phyloP scores from a whole-genome alignment of 805 yeast species.

The Kodamaea laetipori region DNA sequence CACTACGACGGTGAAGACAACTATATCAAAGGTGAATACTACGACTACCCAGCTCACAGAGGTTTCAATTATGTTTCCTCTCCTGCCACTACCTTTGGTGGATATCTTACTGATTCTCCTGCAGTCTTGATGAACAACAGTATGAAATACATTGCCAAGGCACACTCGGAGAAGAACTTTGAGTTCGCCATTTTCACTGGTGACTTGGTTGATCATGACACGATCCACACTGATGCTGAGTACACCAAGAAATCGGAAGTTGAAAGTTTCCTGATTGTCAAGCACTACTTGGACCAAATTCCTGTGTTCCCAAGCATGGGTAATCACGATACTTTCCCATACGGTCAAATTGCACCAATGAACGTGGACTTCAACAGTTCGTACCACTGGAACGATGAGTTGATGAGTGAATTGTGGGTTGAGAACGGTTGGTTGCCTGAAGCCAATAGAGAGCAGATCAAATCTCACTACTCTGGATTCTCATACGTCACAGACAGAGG shows the following conservation, averaged over 20 bases:
- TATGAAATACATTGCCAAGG: constrained; percentile 44
- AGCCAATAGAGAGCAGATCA: constrained; percentile 25
- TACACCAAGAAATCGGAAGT: constrained; percentile 74
- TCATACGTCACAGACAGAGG: constrained; percentile 57
- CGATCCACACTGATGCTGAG: constrained; percentile 51
- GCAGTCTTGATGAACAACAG: constrained; percentile 61
- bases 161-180: constrained; percentile 40
- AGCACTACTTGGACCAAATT: constrained; percentile 48
- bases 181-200: constrained; percentile 73
- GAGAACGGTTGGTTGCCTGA: constrained; percentile 40
- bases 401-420: constrained; percentile 40
- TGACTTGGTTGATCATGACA: constrained; percentile 72
- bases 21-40: constrained; percentile 35
- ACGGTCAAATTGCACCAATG: constrained; percentile 64
- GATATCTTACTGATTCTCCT: constrained; percentile 68
- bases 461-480: constrained; percentile 62
- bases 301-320: constrained; percentile 68
- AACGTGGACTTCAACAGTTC: constrained; percentile 28
- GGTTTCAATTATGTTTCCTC: constrained; percentile 36
- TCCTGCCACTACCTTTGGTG: constrained; percentile 65
- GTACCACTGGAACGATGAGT: constrained; percentile 42
- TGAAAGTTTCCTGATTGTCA: constrained; percentile 63
- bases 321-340: constrained; percentile 73
- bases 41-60: constrained; percentile 29
- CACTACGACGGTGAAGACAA: constrained; percentile 27